A percentile compares a stretch with the other conserved stretches of the same genome.
These are phyloP conservation scores for Tylopilus sp. DNA, from an alignment of 768 basidiomycete genomes.

Conservation along the genomic window DNA sequence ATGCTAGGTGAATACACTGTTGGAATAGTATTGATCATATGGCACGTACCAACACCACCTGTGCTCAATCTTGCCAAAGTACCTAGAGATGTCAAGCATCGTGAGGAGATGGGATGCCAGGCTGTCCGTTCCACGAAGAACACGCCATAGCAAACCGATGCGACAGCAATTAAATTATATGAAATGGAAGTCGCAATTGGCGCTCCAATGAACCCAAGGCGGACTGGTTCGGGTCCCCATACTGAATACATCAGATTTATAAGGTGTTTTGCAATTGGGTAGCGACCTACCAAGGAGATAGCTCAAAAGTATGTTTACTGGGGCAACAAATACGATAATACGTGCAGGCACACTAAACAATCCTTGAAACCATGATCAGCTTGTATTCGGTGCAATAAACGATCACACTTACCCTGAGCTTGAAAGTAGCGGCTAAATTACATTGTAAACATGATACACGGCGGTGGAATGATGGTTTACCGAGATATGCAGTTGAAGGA, in stretches of 20 bases:
- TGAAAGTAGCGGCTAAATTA: constrained; percentile 54
- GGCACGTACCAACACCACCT: constrained; percentile 64
- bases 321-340: constrained; percentile 77
- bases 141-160: constrained; percentile 60
- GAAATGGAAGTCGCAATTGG: constrained; percentile 86
- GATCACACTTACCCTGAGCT: constrained; percentile 63
- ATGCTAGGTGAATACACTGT: not conserved
- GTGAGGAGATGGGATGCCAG: constrained; percentile 74
- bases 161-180: constrained; percentile 73
- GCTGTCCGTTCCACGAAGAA: constrained; percentile 67
- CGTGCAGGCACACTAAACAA: constrained; percentile 84
- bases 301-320: constrained; percentile 80
- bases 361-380: constrained; percentile 39
- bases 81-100: constrained; percentile 64
- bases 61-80: constrained; percentile 72
- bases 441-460: constrained; percentile 51
- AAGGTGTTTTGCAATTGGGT: not conserved
- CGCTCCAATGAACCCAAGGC: constrained; percentile 89
- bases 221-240: constrained; percentile 70
- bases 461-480: constrained; percentile 15
- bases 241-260: not conserved
- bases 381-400: constrained; percentile 15
- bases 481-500: constrained; percentile 52
- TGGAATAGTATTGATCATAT: not conserved
- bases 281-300: constrained; percentile 65